Evolutionary conservation across 768 basidiomycete genomes (phyloP), one percentile per base, ranked within the genome.

Genomic region (Kwoniella europaea): DNA sequence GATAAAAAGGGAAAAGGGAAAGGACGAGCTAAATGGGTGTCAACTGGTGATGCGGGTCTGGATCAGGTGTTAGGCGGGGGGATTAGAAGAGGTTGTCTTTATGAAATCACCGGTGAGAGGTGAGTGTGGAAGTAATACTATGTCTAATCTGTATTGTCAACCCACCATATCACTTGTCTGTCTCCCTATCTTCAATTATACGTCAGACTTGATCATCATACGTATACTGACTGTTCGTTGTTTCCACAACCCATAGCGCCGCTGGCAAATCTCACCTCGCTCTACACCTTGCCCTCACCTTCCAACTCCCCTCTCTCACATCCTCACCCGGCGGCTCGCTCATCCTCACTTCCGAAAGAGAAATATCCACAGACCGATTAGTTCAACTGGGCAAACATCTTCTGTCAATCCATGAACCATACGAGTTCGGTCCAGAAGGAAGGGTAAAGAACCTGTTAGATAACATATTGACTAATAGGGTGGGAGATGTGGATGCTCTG

Each of bases 221-320:
- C 50, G 13, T n/a, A 18, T 64, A 35, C 67, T 67, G 64, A 67
- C 35, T 10, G 18, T 42, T 42, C 3, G 63, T 43, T 13, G 42
- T 18, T 4, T 18, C 52, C 10, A 10, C 44, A 42, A 35, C 35
- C 41, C 46, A 16, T 80, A 99, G 97, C 80, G 91, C 94, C 24
- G 90, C 96, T 29, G 97, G 97, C 50, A 99, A 99, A 85, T 94
- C 94, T 0, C 94, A 98, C 76, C 84, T 98, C 4, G 92, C 91
- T 3, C 86, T 99, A 15, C 94, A 95, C 74, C 87, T 93, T 20
- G 89, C 92, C 3, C 85, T 96, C 41, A 86, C 88, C 22, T 91
- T 92, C 0, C 95, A 98, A 80, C 86, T 92, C 0, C 89, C 91
- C 6, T 24, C 76, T 22, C 57, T 78, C 82, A 55, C 83, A 86